Base-by-base conservation (phyloP, 371 early-diverging fungal species). In the Apophysomyces elegans region DNA sequence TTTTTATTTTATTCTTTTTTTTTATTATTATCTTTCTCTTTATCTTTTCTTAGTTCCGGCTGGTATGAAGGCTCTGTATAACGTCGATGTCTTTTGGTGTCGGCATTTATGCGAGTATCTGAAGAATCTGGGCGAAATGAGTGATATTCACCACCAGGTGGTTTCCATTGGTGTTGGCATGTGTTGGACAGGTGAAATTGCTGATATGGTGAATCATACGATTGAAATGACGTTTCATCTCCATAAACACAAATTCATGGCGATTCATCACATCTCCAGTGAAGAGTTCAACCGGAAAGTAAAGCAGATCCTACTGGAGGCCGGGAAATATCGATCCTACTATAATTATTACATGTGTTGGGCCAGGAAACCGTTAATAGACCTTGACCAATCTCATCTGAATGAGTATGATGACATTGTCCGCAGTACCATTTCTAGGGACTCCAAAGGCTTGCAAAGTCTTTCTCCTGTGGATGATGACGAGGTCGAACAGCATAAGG, bases 311-410 rank as follows among this genome's bases (percentile, higher is more conserved):
- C 21, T 75, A 35, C 38, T 54, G 2, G 72, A 80, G 39, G 62
- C 65, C 26, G 50, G 56, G 7, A 7, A 54, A 11, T 37, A 72
- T 32, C 67, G 63, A 5, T 74, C 80, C 4, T 78, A 60, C 50
- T 62, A 69, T 16, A 68, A 76, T 21, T 79, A 78, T 61, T 68
- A 76, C 39, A 64, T 71, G 60, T 68, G 69, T 16, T 79, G 83
- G 83, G 79, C 71, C 4, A 65, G 83, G 41, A 82, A 76, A 39
- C 66, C 75, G 11, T 54, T 78, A 5, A 45, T 65, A 16, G 67
- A 64, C 11, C 65, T 63, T 7, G 56, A 65, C 32, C 60, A 26
- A 14, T 9, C n/a, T 57, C 54, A 35, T 26, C 14, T 14, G 16
- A n/a, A 14, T 36, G 32, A n/a, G 37, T 16, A 38, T 37, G 32